Evolutionary conservation across 2,329 filamentous ascomycete genomes (phyloP), one percentile per base, ranked within the genome.

Genomic region (Sclerotinia trifoliorum): DNA sequence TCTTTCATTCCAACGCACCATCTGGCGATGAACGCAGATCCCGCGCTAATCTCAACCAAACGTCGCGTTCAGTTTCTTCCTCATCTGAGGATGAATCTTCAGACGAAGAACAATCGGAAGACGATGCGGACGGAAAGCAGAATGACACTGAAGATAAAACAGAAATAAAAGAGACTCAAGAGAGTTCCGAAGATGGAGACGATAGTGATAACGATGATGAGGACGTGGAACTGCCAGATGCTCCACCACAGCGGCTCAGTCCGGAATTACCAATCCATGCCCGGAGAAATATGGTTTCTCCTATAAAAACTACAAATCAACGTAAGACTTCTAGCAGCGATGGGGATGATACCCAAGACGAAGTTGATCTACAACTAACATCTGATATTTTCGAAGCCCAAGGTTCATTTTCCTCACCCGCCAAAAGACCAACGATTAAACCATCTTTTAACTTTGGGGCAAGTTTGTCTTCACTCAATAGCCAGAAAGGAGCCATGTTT

Each of bases 311-410:
- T 54, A 66, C 62, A 48, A 51, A 49, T 48, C 70, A 68, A 60
- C 67, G 71, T 73, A 74, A 73, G 72, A 67, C 66, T 26, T 68
- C 68, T 54, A 70, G 71, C 65, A 69, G 71, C 64, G 69, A 71
- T 62, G 61, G 56, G 39, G 64, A 68, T 49, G 70, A 69, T 66
- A 74, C 71, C 61, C 73, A 75, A 73, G 71, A 73, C 44, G 73
- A 75, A 68, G 66, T 76, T 68, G 73, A 74, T 61, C 70, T 71
- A 39, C 73, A 75, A 73, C 74, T 76, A 69, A 75, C 74, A 39
- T 75, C 74, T 70, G 73, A 71, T 71, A 63, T 75, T 46, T 70
- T 70, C 72, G 71, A 75, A 75, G 74, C 66, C 65, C 56, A 60
- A 32, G 55, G 35, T 17, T 32, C 52, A 24, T 61, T 62, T 32